Conservation (phyloP, 1,139 yeast genomes). For the Pichia cactophila region DNA sequence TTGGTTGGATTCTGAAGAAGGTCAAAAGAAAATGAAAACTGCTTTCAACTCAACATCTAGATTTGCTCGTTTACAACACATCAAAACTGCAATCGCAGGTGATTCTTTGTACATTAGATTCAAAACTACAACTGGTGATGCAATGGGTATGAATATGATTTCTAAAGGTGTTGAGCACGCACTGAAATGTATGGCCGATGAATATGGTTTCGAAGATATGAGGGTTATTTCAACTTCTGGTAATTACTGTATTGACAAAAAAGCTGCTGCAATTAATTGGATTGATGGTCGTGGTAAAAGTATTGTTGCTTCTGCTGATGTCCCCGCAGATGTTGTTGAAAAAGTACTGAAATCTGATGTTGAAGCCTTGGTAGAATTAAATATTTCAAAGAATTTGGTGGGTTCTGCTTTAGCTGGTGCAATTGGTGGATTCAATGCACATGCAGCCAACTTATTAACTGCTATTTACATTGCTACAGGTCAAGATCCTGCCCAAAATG, state of each 20-base stretch:
- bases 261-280: slow-evolving; percentile 98
- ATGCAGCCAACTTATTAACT: slow-evolving; percentile 92
- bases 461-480: slow-evolving; percentile 94
- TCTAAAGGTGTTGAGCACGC: slow-evolving; percentile 95
- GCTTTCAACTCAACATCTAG: slow-evolving; percentile 96
- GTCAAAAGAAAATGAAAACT: slow-evolving; percentile 70
- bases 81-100: slow-evolving; percentile 96
- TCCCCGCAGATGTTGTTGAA: slow-evolving; percentile 73
- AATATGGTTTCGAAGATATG: slow-evolving; percentile 93
- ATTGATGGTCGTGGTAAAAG: slow-evolving; percentile 98
- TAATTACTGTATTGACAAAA: slow-evolving; percentile 94
- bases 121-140: slow-evolving; percentile 97
- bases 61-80: slow-evolving; percentile 87
- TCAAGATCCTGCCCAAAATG: slow-evolving; percentile 98
- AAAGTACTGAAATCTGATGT: slow-evolving; percentile 87
- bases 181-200: slow-evolving; percentile 75
- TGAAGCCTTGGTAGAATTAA: slow-evolving; percentile 83
- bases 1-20: slow-evolving; percentile 95
- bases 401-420: slow-evolving; percentile 99
- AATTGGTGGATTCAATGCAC: slow-evolving; percentile 97
- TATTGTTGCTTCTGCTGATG: slow-evolving; percentile 93
- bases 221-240: slow-evolving; percentile 88
- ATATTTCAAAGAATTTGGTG: slow-evolving; percentile 78
- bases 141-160: slow-evolving; percentile 99
- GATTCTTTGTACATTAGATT: slow-evolving; percentile 80